Percentiles rank a stretch among this genome's conserved stretches.
phyloP scores from a whole-genome alignment of 2,329 filamentous ascomycete species.

The Cladosporium sp. region DNA sequence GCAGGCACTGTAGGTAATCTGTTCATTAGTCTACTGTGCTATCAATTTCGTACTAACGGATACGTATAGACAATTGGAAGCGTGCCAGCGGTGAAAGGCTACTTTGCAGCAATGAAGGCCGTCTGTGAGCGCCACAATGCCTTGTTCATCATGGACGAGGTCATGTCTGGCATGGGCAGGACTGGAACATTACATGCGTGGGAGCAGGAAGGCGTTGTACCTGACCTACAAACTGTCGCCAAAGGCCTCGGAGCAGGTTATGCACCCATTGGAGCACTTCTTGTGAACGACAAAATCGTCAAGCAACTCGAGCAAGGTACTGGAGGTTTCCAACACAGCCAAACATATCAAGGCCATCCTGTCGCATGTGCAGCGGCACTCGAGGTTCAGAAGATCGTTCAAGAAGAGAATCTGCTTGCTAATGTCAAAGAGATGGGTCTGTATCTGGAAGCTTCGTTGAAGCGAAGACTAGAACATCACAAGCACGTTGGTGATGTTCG shows the following conservation, averaged over 20 bases:
- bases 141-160: constrained; percentile 55
- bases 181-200: constrained; percentile 35
- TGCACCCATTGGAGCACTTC: constrained; percentile 57
- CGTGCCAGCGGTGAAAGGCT: constrained; percentile 53
- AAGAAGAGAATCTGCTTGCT: constrained; percentile 54
- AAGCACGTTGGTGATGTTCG: constrained; percentile 59
- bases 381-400: constrained; percentile 59
- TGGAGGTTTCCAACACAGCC: constrained; percentile 47
- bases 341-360: constrained; percentile 62
- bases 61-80: constrained; percentile 47
- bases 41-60: background rate
- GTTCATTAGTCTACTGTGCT: too few relatives aligned
- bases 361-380: constrained; percentile 60
- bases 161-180: constrained; percentile 29
- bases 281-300: constrained; percentile 33
- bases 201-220: constrained; percentile 45
- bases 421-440: constrained; percentile 57
- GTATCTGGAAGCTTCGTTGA: constrained; percentile 46
- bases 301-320: background rate
- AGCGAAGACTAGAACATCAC: constrained; percentile 42
- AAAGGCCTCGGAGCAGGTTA: constrained; percentile 67
- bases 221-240: constrained; percentile 64
- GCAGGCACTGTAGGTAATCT: constrained; percentile 40
- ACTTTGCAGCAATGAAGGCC: constrained; percentile 54
- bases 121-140: constrained; percentile 59